Conservation (phyloP, 2,329 filamentous ascomycete genomes). For the Chalaropsis thielavioides region DNA sequence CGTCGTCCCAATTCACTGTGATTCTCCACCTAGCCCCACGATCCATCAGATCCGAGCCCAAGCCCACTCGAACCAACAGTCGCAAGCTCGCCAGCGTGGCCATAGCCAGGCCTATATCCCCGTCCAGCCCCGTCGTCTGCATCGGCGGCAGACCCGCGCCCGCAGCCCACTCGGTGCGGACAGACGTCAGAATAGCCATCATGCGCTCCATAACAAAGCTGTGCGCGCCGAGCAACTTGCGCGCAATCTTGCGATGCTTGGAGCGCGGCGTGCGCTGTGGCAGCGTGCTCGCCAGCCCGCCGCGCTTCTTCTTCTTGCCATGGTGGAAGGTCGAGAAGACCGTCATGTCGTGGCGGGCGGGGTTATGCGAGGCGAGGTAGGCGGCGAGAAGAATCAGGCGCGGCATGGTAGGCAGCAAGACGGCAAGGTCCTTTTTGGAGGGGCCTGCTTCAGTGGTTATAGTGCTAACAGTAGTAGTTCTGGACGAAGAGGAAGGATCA, state of each 20-base stretch:
- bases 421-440: slow-evolving; percentile 31
- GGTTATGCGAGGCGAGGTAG: slow-evolving; percentile 71
- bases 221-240: slow-evolving; percentile 62
- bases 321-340: slow-evolving; percentile 61
- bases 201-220: slow-evolving; percentile 66
- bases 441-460: neutral
- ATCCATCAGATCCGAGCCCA: slow-evolving; percentile 49
- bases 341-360: slow-evolving; percentile 53
- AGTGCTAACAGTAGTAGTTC: slow-evolving; percentile 7
- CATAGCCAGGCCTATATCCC: slow-evolving; percentile 48
- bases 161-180: slow-evolving; percentile 41
- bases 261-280: slow-evolving; percentile 24
- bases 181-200: slow-evolving; percentile 60
- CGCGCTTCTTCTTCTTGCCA: slow-evolving; percentile 35
- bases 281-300: slow-evolving; percentile 30
- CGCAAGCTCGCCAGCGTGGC: slow-evolving; percentile 59
- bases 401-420: slow-evolving; percentile 54
- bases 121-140: slow-evolving; percentile 31
- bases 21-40: slow-evolving; percentile 61
- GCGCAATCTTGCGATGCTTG: slow-evolving; percentile 57
- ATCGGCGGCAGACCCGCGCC: slow-evolving; percentile 21
- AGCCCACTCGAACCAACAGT: slow-evolving; percentile 51
- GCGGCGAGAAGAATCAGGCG: slow-evolving; percentile 61
- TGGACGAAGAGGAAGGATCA: slow-evolving; percentile 1
- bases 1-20: slow-evolving; percentile 65